Evolutionary conservation across 2,329 filamentous ascomycete genomes (phyloP).

Genomic region (Septoria linicola): DNA sequence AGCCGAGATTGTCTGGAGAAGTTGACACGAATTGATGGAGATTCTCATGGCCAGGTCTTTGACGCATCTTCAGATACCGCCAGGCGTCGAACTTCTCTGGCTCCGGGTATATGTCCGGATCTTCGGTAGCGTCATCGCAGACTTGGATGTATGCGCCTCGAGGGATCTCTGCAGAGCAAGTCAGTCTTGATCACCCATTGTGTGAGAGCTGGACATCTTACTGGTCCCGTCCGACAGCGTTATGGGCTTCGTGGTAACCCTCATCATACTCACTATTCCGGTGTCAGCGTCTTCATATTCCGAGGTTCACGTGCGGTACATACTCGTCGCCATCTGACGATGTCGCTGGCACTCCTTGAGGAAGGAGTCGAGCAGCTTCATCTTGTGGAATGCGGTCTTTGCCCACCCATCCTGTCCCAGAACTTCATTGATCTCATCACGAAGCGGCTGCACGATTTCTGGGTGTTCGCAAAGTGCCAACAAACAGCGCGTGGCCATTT

Average conservation of each 20-base stretch:
- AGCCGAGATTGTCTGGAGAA: conserved; percentile 26
- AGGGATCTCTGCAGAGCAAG: too few relatives aligned
- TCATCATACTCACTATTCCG: conserved; percentile 3
- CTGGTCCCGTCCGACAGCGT: conserved; percentile 34
- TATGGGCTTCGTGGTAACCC: conserved; percentile 4
- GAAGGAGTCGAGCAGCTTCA: conserved; percentile 36
- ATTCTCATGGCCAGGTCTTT: conserved; percentile 26
- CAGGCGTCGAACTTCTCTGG: conserved; percentile 28
- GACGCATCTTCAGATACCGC: conserved; percentile 28
- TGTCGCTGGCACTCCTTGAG: conserved; percentile 31
- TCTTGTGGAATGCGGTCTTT: conserved; percentile 30
- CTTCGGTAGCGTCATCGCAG: conserved; percentile 4
- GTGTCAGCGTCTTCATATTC: background rate
- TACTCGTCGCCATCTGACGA: too few relatives aligned
- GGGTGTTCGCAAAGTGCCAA: conserved; percentile 28
- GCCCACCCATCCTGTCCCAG: conserved; percentile 29
- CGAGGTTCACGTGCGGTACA: too few relatives aligned
- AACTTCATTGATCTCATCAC: conserved; percentile 28
- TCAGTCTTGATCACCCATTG: too few relatives aligned
- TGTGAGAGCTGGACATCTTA: too few relatives aligned
- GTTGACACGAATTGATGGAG: conserved; percentile 28
- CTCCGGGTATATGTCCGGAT: conserved; percentile 13
- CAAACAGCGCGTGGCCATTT: conserved; percentile 27
- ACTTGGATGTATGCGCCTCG: conserved; percentile 23
- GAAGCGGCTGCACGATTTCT: conserved; percentile 28